phyloP scores from a whole-genome alignment of 2,329 filamentous ascomycete genomes.

The Amauroascus niger region DNA sequence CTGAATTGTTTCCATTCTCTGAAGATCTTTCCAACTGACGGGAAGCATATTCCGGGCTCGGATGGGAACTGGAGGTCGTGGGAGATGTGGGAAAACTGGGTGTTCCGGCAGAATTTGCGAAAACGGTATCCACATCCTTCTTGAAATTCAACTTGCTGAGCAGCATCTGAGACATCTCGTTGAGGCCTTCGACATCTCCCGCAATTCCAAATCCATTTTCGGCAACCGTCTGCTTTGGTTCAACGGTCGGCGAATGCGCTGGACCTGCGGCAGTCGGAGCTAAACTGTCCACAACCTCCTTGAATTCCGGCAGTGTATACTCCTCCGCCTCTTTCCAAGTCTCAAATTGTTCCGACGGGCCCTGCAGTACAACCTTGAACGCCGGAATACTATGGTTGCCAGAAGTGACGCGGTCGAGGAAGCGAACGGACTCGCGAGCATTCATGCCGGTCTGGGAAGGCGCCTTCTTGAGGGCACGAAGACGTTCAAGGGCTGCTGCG shows the following conservation, averaged over 20 bases:
- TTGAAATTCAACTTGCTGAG: constrained; percentile 42
- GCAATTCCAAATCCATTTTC: constrained; percentile 5
- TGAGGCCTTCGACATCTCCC: constrained; percentile 18
- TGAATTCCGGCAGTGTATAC: constrained; percentile 38
- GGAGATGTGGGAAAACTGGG: constrained; percentile 37
- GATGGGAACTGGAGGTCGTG: constrained; percentile 38
- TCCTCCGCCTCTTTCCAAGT: constrained; percentile 40
- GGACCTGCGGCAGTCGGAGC: constrained; percentile 12
- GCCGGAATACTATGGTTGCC: constrained; percentile 37
- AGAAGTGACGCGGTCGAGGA: constrained; percentile 43
- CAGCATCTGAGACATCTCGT: constrained; percentile 40
- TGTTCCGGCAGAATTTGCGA: constrained; percentile 35
- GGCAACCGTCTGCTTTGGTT: constrained; percentile 2
- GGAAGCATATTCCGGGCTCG: constrained; percentile 35
- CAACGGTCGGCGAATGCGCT: constrained; percentile 5
- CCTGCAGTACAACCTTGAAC: constrained; percentile 39
- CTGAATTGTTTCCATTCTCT: constrained; percentile 17
- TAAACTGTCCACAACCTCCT: constrained; percentile 23
- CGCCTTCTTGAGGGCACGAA: constrained; percentile 38
- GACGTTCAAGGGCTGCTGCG: constrained; percentile 37
- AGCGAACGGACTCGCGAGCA: constrained; percentile 43
- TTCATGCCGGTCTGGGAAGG: constrained; percentile 41
- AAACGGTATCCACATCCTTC: constrained; percentile 32
- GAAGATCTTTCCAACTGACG: constrained; percentile 19
- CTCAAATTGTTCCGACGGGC: constrained; percentile 42